Conservation (phyloP, 106 monocot genomes). For the Dactylorhiza incarnata region DNA sequence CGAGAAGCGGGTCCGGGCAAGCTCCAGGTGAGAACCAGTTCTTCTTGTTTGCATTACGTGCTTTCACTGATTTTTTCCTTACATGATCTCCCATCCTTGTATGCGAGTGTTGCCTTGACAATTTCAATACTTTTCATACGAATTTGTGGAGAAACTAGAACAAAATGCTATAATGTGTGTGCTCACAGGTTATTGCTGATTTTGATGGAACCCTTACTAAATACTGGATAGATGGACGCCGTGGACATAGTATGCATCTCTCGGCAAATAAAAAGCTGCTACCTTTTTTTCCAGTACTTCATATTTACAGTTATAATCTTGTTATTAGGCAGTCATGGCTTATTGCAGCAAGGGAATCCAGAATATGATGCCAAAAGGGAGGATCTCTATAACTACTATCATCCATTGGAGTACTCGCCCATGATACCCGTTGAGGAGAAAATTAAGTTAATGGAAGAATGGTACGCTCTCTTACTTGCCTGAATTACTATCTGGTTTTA, state of each 20-base stretch:
- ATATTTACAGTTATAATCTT: conserved; percentile 8
- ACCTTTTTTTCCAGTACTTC: neutral
- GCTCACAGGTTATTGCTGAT: conserved; percentile 64
- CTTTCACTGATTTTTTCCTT: neutral
- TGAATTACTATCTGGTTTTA: neutral
- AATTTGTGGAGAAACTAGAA: neutral
- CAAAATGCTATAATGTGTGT: neutral
- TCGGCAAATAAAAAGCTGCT: neutral
- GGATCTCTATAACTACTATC: conserved; percentile 62
- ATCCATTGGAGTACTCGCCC: conserved; percentile 69
- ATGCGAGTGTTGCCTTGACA: too few relatives aligned
- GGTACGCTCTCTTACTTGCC: conserved; percentile 21
- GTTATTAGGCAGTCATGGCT: conserved; percentile 52
- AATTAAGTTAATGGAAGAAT: conserved; percentile 81
- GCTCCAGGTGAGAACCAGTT: conserved; percentile 35
- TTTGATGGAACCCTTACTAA: conserved; percentile 70
- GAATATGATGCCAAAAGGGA: conserved; percentile 66
- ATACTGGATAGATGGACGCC: conserved; percentile 60
- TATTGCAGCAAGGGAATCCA: conserved; percentile 66
- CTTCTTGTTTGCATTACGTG: neutral
- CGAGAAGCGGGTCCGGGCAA: conserved; percentile 36
- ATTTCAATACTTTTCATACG: neutral
- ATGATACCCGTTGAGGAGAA: conserved; percentile 72
- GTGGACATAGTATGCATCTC: conserved; percentile 55
- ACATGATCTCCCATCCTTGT: too few relatives aligned